Evolutionary conservation across 2,329 filamentous ascomycete species (phyloP).

Genomic region (Colletotrichum lentis): DNA sequence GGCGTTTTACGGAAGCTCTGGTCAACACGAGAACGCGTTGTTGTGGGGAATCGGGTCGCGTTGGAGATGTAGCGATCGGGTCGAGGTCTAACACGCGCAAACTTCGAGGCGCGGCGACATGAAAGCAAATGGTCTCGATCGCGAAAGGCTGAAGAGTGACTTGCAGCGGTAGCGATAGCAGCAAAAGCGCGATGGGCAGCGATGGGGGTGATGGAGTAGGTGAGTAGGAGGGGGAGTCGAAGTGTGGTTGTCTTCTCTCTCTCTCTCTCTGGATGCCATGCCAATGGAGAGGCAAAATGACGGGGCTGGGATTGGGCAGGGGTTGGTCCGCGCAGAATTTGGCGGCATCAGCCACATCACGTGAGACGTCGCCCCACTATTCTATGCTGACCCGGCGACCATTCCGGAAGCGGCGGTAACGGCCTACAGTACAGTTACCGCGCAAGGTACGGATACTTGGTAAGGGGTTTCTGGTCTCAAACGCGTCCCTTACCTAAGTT

Average conservation of each 20-base stretch:
- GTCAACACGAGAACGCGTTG: slow-evolving; percentile 43
- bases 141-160: slow-evolving; percentile 27
- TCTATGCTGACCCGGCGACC: slow-evolving; percentile 35
- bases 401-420: slow-evolving; percentile 25
- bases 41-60: slow-evolving; percentile 37
- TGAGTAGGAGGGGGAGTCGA: slow-evolving; percentile 38
- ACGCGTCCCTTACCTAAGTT: slow-evolving; percentile 13
- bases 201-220: slow-evolving; percentile 37
- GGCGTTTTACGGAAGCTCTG: slow-evolving; percentile 28
- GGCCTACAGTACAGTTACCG: no score
- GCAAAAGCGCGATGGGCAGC: slow-evolving; percentile 36
- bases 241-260: slow-evolving; percentile 36
- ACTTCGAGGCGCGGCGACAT: slow-evolving; percentile 34
- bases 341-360: slow-evolving; percentile 38
- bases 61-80: slow-evolving; percentile 30
- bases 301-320: slow-evolving; percentile 39
- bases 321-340: slow-evolving; percentile 33
- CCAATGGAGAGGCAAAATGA: slow-evolving; percentile 38
- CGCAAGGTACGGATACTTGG: no score
- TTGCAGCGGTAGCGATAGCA: slow-evolving; percentile 35
- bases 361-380: slow-evolving; percentile 23
- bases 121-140: slow-evolving; percentile 32
- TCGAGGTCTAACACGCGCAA: slow-evolving; percentile 32
- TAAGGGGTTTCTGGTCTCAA: slow-evolving; percentile 1
- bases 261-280: slow-evolving; percentile 22